Evolutionary conservation across 179 eudicot genomes (phyloP), one percentile per base, ranked within the genome.

Genomic region (Nepenthes alata): DNA sequence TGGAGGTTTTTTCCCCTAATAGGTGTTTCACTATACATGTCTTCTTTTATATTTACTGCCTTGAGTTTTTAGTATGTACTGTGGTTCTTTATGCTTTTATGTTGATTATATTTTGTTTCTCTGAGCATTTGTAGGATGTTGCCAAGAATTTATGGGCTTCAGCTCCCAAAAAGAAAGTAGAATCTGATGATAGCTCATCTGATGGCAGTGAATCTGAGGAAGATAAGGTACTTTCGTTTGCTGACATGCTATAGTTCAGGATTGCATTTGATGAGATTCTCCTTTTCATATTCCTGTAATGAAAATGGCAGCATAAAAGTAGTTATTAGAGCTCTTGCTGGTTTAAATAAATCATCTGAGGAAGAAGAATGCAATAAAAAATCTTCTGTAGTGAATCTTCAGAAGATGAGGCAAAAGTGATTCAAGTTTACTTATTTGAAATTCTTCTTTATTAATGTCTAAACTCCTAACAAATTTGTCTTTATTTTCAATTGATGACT

Each of bases 141-240:
- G 15, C 35, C 0, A 53, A 63, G 58, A 8, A 25, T 36, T 16
- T 7, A 12, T 1, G 36, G 12, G 57, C 57, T 10, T 4, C 66
- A 50, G 57, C 58, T 62, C 35, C 66, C 7, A 53, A 36, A 57
- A 61, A 61, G 55, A 38, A 9, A 11, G 9, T 47, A 38, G 57
- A 10, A 12, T 36, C 63, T 35, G 54, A 15, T 60, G 67, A 67
- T 16, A 58, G 67, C 34, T 55, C 58, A 1, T 72, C 77, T 10
- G 72, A 70, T 52, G 74, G 69, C 2, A 66, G 74, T 65, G 78
- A 69, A 5, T 60, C 70, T 34, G 74, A 70, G 45, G 74, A 74
- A 1, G 68, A 74, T 13, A 49, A 63, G 69, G 72, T 57, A 54
- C 11, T 6, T 1, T 61, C 35, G 34, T 7, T 41, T 59, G 62